Conservation (phyloP, 2,329 filamentous ascomycete species). For the Parascedosporium putredinis region DNA sequence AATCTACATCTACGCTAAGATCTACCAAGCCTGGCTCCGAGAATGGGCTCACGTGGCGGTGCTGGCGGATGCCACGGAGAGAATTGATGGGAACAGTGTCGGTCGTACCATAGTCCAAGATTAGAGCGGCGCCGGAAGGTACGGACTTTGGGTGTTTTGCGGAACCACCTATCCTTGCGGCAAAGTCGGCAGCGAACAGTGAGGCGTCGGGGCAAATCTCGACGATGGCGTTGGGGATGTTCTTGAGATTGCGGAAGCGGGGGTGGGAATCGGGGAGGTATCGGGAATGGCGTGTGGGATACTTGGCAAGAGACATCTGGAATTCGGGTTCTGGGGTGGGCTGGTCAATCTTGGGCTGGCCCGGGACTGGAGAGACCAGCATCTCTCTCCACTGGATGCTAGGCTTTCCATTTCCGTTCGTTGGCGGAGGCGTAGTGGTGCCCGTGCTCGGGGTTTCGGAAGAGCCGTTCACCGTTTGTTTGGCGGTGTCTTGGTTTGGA, state of each 20-base stretch:
- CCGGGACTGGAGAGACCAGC: conserved; percentile 59
- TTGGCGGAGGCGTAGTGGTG: conserved; percentile 27
- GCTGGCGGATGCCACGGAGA: conserved; percentile 74
- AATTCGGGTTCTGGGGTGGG: conserved; percentile 63
- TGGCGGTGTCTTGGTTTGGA: conserved; percentile 19
- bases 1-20: conserved; percentile 88
- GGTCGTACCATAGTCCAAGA: conserved; percentile 85
- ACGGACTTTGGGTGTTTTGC: conserved; percentile 39
- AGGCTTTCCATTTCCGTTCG: conserved; percentile 13
- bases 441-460: no score
- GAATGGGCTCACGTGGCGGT: conserved; percentile 71
- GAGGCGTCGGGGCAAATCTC: conserved; percentile 86
- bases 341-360: conserved; percentile 40
- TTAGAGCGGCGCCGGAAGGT: conserved; percentile 78
- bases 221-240: conserved; percentile 58
- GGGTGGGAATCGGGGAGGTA: conserved; percentile 75
- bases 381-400: conserved; percentile 68
- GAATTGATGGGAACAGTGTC: conserved; percentile 77
- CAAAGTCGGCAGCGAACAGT: conserved; percentile 71
- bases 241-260: conserved; percentile 67
- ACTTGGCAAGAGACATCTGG: conserved; percentile 66
- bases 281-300: conserved; percentile 69
- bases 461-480: conserved; percentile 29
- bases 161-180: conserved; percentile 69
- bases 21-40: conserved; percentile 72